These are phyloP conservation scores for Drosera capensis DNA, from an alignment of 148 eudicot species.

Conservation along the genomic window DNA sequence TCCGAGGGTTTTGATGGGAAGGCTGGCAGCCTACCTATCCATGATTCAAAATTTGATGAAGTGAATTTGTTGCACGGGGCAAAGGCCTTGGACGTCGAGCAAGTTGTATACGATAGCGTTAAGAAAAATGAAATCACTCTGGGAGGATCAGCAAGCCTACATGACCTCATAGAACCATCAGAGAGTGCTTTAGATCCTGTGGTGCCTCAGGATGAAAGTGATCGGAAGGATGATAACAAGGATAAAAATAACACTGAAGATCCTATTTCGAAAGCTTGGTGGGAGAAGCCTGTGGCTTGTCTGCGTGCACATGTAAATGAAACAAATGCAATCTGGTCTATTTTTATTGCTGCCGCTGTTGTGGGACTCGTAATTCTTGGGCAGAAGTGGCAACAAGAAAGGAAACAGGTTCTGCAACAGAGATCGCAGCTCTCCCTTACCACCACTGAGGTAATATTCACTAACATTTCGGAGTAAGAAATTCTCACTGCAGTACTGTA, in stretches of 20 bases:
- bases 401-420: constrained; percentile 37
- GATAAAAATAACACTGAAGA: constrained; percentile 32
- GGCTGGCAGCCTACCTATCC: constrained; percentile 15
- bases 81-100: constrained; percentile 25
- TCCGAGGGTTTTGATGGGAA: constrained; percentile 20
- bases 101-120: constrained; percentile 20
- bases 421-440: constrained; percentile 26
- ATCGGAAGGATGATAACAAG: constrained; percentile 21
- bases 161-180: constrained; percentile 21
- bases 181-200: constrained; percentile 19
- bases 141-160: constrained; percentile 8
- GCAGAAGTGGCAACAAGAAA: constrained; percentile 43
- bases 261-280: constrained; percentile 73
- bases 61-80: constrained; percentile 12
- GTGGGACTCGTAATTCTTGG: constrained; percentile 65
- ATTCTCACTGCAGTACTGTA: no score
- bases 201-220: constrained; percentile 11
- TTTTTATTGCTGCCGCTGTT: constrained; percentile 65
- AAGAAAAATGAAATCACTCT: constrained; percentile 12
- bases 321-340: constrained; percentile 66
- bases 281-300: constrained; percentile 57
- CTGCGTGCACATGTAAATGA: constrained; percentile 68
- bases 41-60: constrained; percentile 27
- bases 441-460: no score
- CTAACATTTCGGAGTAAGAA: no score